Evolutionary conservation across 768 basidiomycete genomes (phyloP).

Genomic region (Gloeostereum incarnatum): DNA sequence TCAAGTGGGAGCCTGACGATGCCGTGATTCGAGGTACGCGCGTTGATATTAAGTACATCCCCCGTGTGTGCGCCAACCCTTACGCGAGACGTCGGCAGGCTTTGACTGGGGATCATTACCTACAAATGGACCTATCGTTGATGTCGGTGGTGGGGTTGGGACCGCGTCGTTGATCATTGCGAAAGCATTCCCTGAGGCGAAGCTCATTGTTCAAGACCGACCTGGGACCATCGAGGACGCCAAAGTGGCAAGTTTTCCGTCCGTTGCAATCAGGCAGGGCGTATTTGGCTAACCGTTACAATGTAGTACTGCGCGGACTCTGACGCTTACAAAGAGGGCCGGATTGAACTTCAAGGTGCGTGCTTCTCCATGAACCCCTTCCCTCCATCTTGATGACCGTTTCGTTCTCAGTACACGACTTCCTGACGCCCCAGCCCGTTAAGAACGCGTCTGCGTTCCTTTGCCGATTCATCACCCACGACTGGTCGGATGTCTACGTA

Average conservation of each 20-base stretch:
- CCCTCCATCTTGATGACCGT: background rate
- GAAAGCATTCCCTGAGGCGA: conserved; percentile 11
- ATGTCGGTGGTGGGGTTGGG: conserved; percentile 23
- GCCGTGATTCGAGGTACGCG: background rate
- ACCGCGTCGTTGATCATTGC: conserved; percentile 11
- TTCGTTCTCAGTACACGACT: conserved; percentile 15
- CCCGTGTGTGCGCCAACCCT: background rate
- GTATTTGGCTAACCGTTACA: background rate
- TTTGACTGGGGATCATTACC: conserved; percentile 6
- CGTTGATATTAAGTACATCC: background rate
- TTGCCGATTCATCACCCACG: conserved; percentile 17
- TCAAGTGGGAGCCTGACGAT: background rate
- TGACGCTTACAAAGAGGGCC: conserved; percentile 1
- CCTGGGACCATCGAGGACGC: conserved; percentile 13
- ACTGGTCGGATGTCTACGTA: conserved; percentile 18
- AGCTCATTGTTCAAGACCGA: conserved; percentile 20
- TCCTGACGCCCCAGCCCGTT: conserved; percentile 18
- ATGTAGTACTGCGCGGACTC: conserved; percentile 2
- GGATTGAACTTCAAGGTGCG: conserved; percentile 5
- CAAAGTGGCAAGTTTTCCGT: conserved; percentile 3
- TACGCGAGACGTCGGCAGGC: conserved; percentile 1
- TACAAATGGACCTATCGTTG: conserved; percentile 15
- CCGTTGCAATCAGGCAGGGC: conserved; percentile 7
- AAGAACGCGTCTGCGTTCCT: conserved; percentile 17
- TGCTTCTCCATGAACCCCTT: background rate